phyloP scores from a whole-genome alignment of 768 basidiomycete species.

The Kwoniella sp. region DNA sequence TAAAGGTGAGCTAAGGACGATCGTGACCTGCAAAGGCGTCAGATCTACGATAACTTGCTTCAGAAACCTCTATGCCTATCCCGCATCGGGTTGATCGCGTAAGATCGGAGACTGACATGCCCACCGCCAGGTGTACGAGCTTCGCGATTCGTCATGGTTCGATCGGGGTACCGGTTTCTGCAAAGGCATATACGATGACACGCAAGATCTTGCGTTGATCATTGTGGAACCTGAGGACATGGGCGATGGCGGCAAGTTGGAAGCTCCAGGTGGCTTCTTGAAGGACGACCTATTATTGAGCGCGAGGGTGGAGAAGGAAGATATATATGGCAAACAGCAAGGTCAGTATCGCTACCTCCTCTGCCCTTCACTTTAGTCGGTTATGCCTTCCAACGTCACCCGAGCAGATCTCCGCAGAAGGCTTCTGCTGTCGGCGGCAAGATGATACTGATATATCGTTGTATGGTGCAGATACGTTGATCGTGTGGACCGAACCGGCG shows the following conservation, averaged over 20 bases:
- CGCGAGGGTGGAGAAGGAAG: conserved; percentile 55
- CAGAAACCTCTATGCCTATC: too few species aligned
- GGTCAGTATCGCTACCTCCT: conserved; percentile 49
- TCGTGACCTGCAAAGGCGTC: too few species aligned
- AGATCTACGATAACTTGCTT: too few species aligned
- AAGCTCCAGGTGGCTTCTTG: conserved; percentile 47
- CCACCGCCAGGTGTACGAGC: conserved; percentile 83
- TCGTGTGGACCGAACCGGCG: conserved; percentile 97
- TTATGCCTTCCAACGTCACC: too few species aligned
- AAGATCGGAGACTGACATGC: background rate
- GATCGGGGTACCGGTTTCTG: conserved; percentile 98
- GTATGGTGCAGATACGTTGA: conserved; percentile 87
- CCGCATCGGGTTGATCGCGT: too few species aligned
- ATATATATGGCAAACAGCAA: conserved; percentile 55
- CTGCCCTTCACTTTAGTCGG: too few species aligned
- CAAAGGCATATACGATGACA: conserved; percentile 70
- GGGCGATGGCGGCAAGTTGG: conserved; percentile 31
- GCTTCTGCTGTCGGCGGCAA: too few species aligned
- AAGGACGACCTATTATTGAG: conserved; percentile 64
- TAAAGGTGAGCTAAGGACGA: conserved; percentile 36
- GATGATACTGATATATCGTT: too few species aligned
- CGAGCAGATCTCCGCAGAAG: too few species aligned
- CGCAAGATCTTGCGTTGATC: conserved; percentile 53
- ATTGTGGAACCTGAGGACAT: conserved; percentile 53
- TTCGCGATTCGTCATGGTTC: conserved; percentile 85